Evolutionary conservation across 495 filamentous ascomycete species (phyloP).

Genomic region (Xylaria venustula): DNA sequence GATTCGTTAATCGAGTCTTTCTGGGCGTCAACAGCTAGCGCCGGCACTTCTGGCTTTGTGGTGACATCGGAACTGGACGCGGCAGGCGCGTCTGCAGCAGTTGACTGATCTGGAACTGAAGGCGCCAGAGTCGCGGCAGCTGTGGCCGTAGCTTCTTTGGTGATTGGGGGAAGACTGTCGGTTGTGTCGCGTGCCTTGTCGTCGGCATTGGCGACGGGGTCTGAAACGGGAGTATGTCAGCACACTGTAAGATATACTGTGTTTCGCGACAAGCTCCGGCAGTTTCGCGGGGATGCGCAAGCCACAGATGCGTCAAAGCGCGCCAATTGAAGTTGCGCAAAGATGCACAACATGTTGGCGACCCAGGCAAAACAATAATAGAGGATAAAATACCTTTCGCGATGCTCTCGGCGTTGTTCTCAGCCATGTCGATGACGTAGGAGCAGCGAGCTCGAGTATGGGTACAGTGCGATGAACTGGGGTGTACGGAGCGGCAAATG

Average conservation of each 20-base stretch:
- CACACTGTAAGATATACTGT: constrained; percentile 26
- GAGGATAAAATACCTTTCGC: constrained; percentile 37
- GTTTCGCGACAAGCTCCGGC: not conserved
- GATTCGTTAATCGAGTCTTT: constrained; percentile 18
- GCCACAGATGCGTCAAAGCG: constrained; percentile 11
- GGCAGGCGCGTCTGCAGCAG: constrained; percentile 1
- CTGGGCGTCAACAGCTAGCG: constrained; percentile 10
- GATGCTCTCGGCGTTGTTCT: constrained; percentile 35
- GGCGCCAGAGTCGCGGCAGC: constrained; percentile 18
- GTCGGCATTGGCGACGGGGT: constrained; percentile 21
- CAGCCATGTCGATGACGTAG: constrained; percentile 48
- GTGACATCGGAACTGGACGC: constrained; percentile 16
- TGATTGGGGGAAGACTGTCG: constrained; percentile 14
- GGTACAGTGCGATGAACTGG: constrained; percentile 12
- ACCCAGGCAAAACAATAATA: not conserved
- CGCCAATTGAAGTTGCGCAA: constrained; percentile 20
- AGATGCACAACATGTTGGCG: constrained; percentile 13
- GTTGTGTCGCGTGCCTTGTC: constrained; percentile 17
- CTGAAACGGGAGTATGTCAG: constrained; percentile 19
- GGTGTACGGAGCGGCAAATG: not conserved
- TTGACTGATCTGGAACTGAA: constrained; percentile 14
- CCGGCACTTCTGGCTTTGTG: constrained; percentile 15
- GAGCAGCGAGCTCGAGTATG: constrained; percentile 13
- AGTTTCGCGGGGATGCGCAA: constrained; percentile 18
- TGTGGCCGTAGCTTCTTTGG: constrained; percentile 16